Evolutionary conservation across 192 early-diverging fungal genomes (phyloP).

Genomic region (Linnemannia hyalina): DNA sequence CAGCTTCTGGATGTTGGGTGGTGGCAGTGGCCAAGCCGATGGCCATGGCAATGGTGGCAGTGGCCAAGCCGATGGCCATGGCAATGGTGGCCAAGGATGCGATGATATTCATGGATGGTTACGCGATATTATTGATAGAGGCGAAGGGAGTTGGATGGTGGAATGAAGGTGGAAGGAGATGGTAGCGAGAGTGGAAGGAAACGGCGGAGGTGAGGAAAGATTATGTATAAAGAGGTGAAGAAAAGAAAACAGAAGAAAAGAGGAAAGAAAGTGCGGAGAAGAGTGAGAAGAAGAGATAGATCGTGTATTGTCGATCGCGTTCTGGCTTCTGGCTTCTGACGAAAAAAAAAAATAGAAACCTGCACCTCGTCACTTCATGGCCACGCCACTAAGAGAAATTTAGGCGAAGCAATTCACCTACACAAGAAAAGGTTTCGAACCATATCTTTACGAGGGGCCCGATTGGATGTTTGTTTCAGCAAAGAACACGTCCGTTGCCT

Average conservation of each 20-base stretch:
- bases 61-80: constrained; percentile 18
- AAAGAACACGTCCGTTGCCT: background rate
- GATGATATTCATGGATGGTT: constrained; percentile 17
- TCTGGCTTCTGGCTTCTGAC: background rate
- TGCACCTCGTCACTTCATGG: background rate
- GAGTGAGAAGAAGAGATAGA: background rate
- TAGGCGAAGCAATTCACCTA: background rate
- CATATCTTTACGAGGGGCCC: background rate
- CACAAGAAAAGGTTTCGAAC: background rate
- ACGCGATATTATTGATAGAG: too few species aligned
- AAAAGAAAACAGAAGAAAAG: background rate
- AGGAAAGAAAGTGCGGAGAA: background rate
- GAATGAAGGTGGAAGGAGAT: background rate
- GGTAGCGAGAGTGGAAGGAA: background rate
- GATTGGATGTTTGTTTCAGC: background rate
- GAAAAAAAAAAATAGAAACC: background rate
- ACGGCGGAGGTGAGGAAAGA: background rate
- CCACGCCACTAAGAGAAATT: background rate
- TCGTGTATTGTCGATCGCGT: background rate
- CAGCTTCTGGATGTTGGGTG: background rate
- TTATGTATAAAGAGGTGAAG: background rate
- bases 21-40: constrained; percentile 15
- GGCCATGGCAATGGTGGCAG: constrained; percentile 9
- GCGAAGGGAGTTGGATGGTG: background rate
- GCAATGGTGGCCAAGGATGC: background rate